Evolutionary conservation across 2,329 filamentous ascomycete genomes (phyloP).

Genomic region (Esteya vermicola): DNA sequence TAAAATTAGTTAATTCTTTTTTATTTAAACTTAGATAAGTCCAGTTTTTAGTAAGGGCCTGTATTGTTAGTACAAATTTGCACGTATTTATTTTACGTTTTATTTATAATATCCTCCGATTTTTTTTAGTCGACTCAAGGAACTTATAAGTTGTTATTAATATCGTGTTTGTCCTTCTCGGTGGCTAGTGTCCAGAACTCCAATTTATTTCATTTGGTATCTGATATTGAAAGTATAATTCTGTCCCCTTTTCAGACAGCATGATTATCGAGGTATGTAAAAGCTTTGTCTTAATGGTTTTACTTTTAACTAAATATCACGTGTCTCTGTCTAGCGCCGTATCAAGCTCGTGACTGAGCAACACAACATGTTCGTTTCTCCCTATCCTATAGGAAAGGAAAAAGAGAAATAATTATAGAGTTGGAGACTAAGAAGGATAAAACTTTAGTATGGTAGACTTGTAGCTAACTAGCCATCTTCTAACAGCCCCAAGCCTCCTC

Average conservation of each 20-base stretch:
- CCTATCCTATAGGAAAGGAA: not conserved
- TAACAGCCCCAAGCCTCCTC: slow-evolving; percentile 65
- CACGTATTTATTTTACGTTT: too few relatives aligned
- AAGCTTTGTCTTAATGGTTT: not conserved
- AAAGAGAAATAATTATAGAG: too few relatives aligned
- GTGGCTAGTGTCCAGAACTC: too few relatives aligned
- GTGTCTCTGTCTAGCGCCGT: slow-evolving; percentile 47
- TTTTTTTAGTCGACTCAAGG: too few relatives aligned
- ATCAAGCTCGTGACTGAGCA: slow-evolving; percentile 92
- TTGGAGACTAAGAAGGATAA: too few relatives aligned
- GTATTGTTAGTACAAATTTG: too few relatives aligned
- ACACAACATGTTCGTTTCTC: slow-evolving; percentile 53
- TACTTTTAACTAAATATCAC: not conserved
- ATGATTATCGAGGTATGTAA: slow-evolving; percentile 23
- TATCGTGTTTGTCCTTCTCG: too few relatives aligned
- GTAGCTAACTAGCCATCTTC: slow-evolving; percentile 2
- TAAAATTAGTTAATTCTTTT: too few relatives aligned
- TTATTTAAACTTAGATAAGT: not conserved
- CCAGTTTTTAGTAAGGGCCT: not conserved
- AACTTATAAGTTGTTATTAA: too few relatives aligned
- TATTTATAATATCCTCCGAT: too few relatives aligned
- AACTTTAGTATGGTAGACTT: not conserved
- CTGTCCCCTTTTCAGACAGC: slow-evolving; percentile 11
- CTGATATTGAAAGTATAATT: too few relatives aligned
- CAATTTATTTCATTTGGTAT: too few relatives aligned